Conservation (phyloP, 805 yeast genomes). For the Torulaspora microellipsoides region DNA sequence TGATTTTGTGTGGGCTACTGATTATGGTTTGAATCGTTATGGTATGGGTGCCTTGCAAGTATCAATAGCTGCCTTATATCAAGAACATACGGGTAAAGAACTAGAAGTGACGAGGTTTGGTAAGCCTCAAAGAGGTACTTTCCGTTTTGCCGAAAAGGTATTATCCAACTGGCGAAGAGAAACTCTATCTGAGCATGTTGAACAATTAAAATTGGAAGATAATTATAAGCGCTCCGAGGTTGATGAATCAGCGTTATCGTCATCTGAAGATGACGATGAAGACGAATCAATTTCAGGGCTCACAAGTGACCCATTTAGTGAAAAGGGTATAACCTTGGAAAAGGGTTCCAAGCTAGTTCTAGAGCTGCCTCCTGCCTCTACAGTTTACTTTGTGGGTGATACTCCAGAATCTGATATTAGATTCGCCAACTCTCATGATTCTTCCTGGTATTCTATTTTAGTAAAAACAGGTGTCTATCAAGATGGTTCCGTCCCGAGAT, state of each 20-base stretch:
- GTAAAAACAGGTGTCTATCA: conserved; percentile 86
- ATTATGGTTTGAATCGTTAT: conserved; percentile 73
- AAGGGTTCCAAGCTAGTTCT: conserved; percentile 42
- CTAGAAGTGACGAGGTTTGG: conserved; percentile 80
- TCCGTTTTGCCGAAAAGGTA: conserved; percentile 75
- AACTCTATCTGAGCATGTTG: conserved; percentile 68
- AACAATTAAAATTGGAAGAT: conserved; percentile 40
- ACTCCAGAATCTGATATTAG: conserved; percentile 86
- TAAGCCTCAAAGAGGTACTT: conserved; percentile 85
- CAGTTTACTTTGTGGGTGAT: conserved; percentile 86
- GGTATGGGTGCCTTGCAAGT: conserved; percentile 96
- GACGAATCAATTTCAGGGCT: conserved; percentile 29
- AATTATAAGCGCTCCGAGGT: conserved; percentile 37
- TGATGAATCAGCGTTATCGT: conserved; percentile 13
- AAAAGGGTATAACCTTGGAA: conserved; percentile 37
- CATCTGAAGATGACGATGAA: conserved; percentile 25
- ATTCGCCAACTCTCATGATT: conserved; percentile 82
- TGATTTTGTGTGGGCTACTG: conserved; percentile 91
- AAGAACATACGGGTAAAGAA: conserved; percentile 80
- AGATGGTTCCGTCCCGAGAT: conserved; percentile 73
- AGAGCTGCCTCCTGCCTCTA: conserved; percentile 75
- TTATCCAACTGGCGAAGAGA: conserved; percentile 74
- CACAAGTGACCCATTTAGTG: conserved; percentile 32
- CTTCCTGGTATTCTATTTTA: conserved; percentile 77
- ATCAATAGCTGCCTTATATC: conserved; percentile 76